These are phyloP conservation scores for Colletotrichum endophyticum DNA, from an alignment of 2,329 filamentous ascomycete species.

Conservation along the genomic window DNA sequence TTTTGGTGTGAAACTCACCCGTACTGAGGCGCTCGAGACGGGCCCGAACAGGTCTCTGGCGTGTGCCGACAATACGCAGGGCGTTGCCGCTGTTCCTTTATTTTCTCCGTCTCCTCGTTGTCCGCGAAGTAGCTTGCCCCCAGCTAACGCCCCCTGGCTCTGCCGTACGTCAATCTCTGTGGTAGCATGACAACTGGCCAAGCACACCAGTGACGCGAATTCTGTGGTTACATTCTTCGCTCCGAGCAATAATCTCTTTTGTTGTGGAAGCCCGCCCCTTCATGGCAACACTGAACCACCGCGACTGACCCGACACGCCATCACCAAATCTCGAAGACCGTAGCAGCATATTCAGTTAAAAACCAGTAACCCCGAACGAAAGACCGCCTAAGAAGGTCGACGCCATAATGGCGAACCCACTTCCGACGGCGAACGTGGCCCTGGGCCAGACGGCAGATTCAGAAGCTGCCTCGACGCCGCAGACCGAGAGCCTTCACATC, in stretches of 20 bases:
- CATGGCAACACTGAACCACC: background rate
- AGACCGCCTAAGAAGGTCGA: background rate
- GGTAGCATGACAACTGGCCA: constrained; percentile 2
- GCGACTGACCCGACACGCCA: background rate
- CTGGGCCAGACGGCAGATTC: constrained; percentile 1
- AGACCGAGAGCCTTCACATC: constrained; percentile 25
- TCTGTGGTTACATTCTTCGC: background rate
- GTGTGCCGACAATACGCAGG: background rate
- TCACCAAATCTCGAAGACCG: background rate
- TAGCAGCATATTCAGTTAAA: background rate
- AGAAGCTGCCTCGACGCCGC: constrained; percentile 11
- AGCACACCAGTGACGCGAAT: constrained; percentile 16
- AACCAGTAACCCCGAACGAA: background rate
- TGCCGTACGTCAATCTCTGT: constrained; percentile 3
- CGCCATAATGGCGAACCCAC: constrained; percentile 17
- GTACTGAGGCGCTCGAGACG: background rate
- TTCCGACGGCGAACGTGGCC: background rate
- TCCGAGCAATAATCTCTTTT: background rate
- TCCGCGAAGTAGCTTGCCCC: background rate
- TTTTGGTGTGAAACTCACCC: constrained; percentile 14
- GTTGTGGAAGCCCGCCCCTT: background rate
- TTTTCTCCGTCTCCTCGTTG: constrained; percentile 6
- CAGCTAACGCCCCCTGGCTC: background rate
- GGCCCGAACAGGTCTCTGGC: background rate
- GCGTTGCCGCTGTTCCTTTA: background rate